Conservation (phyloP, 306 rosid species). For the Parietaria judaica region DNA sequence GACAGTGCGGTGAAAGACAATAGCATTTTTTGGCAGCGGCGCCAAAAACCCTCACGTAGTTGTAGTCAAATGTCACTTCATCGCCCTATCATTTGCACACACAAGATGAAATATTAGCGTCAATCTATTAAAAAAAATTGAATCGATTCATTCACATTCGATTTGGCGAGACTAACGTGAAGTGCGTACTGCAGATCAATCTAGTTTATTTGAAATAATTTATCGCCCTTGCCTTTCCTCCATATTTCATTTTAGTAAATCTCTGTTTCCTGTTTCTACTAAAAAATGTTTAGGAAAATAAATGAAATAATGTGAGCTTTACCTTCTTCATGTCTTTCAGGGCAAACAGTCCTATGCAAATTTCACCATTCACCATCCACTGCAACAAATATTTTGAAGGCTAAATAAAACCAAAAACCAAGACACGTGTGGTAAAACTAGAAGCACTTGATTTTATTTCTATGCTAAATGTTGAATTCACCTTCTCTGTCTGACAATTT, state of each 20-base stretch:
- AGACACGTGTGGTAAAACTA: neutral
- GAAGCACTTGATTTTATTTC: too few relatives aligned
- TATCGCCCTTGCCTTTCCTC: too few relatives aligned
- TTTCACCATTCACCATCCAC: constrained; percentile 99
- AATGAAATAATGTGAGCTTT: constrained; percentile 12
- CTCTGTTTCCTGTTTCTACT: neutral
- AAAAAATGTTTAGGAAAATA: neutral
- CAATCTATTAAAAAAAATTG: neutral
- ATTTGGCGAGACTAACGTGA: too few relatives aligned
- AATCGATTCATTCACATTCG: too few relatives aligned
- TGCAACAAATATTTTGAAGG: constrained; percentile 31
- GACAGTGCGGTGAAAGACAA: constrained; percentile 75
- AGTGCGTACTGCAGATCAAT: too few relatives aligned
- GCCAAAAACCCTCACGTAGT: constrained; percentile 97
- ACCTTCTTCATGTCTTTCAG: constrained; percentile 89
- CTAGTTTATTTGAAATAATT: too few relatives aligned
- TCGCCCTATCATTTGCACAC: constrained; percentile 60
- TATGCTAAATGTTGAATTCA: constrained; percentile 12
- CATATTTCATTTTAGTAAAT: too few relatives aligned
- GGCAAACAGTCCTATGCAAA: constrained; percentile 96
- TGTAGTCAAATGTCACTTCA: constrained; percentile 99
- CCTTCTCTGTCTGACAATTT: constrained; percentile 98
- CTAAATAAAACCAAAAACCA: constrained; percentile 5
- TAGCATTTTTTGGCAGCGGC: constrained; percentile 98
- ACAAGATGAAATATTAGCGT: constrained; percentile 1